A percentile compares a stretch with the other conserved stretches of the same genome.
Conservation (phyloP, 2,329 filamentous ascomycete species). For the Alternaria metachromatica region DNA sequence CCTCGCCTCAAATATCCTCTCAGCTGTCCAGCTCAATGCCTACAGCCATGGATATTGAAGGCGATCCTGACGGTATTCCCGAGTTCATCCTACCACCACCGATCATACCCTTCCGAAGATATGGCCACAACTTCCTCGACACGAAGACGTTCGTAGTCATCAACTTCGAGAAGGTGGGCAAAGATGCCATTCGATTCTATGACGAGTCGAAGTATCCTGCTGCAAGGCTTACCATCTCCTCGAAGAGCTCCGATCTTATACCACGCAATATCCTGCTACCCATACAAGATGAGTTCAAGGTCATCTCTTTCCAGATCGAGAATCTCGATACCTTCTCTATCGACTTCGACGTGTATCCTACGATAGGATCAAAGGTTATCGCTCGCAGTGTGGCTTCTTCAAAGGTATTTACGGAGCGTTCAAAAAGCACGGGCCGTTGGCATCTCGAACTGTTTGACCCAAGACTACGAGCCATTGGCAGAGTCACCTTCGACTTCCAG, state of each 20-base stretch:
- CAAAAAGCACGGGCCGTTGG: slow-evolving; percentile 79
- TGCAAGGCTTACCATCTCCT: slow-evolving; percentile 92
- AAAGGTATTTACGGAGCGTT: slow-evolving; percentile 78
- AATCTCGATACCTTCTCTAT: slow-evolving; percentile 90
- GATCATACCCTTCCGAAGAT: slow-evolving; percentile 91
- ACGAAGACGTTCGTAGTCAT: slow-evolving; percentile 97
- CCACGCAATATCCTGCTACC: slow-evolving; percentile 95
- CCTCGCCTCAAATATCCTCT: slow-evolving; percentile 52
- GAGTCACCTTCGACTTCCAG: slow-evolving; percentile 92
- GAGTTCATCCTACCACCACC: slow-evolving; percentile 90
- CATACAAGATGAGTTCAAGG: slow-evolving; percentile 92
- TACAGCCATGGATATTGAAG: slow-evolving; percentile 62
- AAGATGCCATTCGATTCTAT: slow-evolving; percentile 88
- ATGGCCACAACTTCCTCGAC: slow-evolving; percentile 98
- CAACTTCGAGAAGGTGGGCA: slow-evolving; percentile 77
- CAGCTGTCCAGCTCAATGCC: slow-evolving; percentile 47
- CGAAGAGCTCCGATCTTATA: slow-evolving; percentile 93
- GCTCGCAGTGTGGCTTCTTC: slow-evolving; percentile 93
- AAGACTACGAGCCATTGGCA: slow-evolving; percentile 86
- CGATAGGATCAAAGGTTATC: slow-evolving; percentile 96
- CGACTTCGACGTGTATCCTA: slow-evolving; percentile 97
- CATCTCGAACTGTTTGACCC: slow-evolving; percentile 93
- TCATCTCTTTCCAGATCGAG: slow-evolving; percentile 95
- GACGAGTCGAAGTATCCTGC: slow-evolving; percentile 97
- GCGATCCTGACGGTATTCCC: slow-evolving; percentile 88